A percentile compares a stretch with the other conserved stretches of the same genome.
phyloP scores from a whole-genome alignment of 345 rosid species.

The Trapa incisa region DNA sequence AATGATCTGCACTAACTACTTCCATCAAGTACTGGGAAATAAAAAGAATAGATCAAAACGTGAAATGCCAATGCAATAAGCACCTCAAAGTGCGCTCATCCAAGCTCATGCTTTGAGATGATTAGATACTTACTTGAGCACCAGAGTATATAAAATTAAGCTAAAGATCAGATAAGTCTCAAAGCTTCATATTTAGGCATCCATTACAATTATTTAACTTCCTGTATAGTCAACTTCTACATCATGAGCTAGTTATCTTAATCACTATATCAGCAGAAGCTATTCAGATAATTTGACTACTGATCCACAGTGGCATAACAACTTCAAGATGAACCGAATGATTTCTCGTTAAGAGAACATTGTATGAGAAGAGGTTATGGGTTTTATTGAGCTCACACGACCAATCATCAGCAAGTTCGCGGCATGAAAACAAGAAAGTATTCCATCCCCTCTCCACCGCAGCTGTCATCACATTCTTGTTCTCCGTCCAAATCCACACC shows the following conservation, averaged over 20 bases:
- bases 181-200: too few species aligned
- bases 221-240: background rate
- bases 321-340: background rate
- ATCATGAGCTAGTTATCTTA: background rate
- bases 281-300: too few species aligned
- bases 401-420: constrained; percentile 56
- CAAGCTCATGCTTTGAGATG: background rate
- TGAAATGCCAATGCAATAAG: background rate
- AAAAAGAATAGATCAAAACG: background rate
- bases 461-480: constrained; percentile 60
- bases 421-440: constrained; percentile 52
- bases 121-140: background rate
- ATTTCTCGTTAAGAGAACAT: background rate
- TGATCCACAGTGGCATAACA: background rate
- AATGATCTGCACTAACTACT: background rate
- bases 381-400: constrained; percentile 34
- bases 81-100: background rate
- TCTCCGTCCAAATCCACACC: constrained; percentile 78
- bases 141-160: background rate
- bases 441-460: constrained; percentile 92
- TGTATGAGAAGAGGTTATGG: background rate
- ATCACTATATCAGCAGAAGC: background rate
- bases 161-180: background rate
- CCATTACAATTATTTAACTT: background rate
- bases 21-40: background rate